Percentiles rank a stretch among this genome's conserved stretches.
Conservation (phyloP, 176 grass and related monocot genomes). For the Secale cereale region DNA sequence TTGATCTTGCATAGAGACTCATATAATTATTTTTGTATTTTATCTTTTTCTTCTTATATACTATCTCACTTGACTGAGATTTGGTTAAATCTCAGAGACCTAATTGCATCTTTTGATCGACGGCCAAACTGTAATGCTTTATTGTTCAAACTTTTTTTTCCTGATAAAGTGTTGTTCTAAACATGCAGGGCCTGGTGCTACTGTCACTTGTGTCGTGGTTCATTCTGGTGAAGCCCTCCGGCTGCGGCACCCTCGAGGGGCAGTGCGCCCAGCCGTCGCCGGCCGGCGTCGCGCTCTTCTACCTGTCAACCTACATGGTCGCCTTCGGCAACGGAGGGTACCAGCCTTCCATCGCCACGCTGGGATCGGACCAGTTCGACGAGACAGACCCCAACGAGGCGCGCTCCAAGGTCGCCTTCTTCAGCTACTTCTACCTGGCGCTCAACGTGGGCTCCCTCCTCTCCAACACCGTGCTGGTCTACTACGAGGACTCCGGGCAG, state of each 20-base stretch:
- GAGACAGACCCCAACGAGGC: constrained; percentile 30
- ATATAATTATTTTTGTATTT: too few relatives aligned
- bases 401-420: constrained; percentile 55
- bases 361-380: constrained; percentile 63
- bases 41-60: too few relatives aligned
- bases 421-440: constrained; percentile 82
- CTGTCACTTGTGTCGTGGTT: constrained; percentile 40
- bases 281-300: constrained; percentile 34
- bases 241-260: constrained; percentile 35
- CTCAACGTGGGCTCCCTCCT: constrained; percentile 64
- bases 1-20: too few relatives aligned
- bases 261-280: constrained; percentile 31
- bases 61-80: too few relatives aligned
- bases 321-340: constrained; percentile 54
- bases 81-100: too few relatives aligned
- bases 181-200: constrained; percentile 35
- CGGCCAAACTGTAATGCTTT: not conserved
- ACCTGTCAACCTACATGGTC: constrained; percentile 43
- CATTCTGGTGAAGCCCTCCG: constrained; percentile 36
- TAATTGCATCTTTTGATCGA: too few relatives aligned
- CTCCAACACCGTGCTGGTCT: constrained; percentile 58
- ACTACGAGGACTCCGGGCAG: constrained; percentile 47
- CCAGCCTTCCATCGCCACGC: constrained; percentile 53
- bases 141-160: not conserved
- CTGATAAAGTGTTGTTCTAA: not conserved